These are phyloP conservation scores for Thermoascus crustaceus DNA, from an alignment of 2,329 filamentous ascomycete species.

Conservation along the genomic window DNA sequence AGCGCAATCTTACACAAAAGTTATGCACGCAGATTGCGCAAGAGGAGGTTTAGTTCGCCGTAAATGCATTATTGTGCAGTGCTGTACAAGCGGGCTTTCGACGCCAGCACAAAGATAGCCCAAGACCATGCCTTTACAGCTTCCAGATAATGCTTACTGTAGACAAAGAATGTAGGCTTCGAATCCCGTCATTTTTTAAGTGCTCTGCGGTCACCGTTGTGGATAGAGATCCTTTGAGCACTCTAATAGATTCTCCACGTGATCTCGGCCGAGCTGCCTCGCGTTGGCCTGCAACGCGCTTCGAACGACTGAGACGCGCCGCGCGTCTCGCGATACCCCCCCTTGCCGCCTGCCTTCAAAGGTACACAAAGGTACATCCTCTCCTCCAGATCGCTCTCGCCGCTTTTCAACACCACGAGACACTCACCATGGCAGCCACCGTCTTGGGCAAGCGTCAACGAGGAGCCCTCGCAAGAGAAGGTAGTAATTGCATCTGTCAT, in stretches of 20 bases:
- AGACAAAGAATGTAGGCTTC: too few species aligned
- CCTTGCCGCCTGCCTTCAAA: constrained; percentile 9
- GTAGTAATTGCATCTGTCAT: constrained; percentile 24
- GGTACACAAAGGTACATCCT: constrained; percentile 18
- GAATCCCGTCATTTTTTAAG: too few species aligned
- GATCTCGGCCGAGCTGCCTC: constrained; percentile 10
- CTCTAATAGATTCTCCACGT: constrained; percentile 2
- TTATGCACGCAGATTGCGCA: neutral
- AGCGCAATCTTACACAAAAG: neutral
- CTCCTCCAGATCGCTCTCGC: constrained; percentile 17
- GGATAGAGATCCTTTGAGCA: neutral
- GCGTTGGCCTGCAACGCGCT: constrained; percentile 8
- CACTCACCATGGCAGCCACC: constrained; percentile 30
- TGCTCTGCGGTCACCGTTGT: too few species aligned
- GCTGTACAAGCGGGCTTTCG: too few species aligned
- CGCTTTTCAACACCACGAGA: constrained; percentile 12
- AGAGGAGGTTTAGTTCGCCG: neutral
- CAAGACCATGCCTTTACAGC: too few species aligned
- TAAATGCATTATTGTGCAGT: too few species aligned
- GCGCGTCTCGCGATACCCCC: constrained; percentile 11
- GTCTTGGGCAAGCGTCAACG: constrained; percentile 40
- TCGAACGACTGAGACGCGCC: constrained; percentile 12
- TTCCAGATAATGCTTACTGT: too few species aligned
- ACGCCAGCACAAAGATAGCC: too few species aligned
- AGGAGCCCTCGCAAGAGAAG: constrained; percentile 28